phyloP scores from a whole-genome alignment of 1,284 basidiomycete species.

The Trichosporon ovoides region DNA sequence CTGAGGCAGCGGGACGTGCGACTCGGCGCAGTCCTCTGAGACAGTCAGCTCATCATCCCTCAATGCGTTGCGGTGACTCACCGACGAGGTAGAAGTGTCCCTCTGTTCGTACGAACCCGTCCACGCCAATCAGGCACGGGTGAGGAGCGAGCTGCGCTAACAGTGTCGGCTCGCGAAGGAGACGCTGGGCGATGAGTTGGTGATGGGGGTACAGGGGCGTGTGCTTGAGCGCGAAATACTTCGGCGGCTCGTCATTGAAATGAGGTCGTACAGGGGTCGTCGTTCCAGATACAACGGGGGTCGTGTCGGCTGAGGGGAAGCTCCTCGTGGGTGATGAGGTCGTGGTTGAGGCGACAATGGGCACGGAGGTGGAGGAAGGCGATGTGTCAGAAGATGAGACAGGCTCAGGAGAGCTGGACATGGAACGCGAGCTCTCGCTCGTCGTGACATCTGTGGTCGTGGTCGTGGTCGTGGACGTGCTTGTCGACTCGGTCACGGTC shows the following conservation, averaged over 20 bases:
- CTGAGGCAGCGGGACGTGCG: constrained; percentile 30
- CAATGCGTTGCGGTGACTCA: constrained; percentile 17
- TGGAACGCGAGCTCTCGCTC: no score
- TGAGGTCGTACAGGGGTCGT: background rate
- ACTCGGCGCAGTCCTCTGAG: constrained; percentile 37
- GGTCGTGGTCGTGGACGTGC: background rate
- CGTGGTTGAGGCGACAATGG: background rate
- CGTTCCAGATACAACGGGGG: background rate
- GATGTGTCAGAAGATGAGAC: background rate
- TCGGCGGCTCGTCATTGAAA: background rate
- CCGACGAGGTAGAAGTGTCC: constrained; percentile 58
- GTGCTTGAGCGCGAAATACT: constrained; percentile 55
- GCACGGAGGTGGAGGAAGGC: background rate
- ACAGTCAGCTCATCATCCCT: no score
- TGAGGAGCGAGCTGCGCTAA: constrained; percentile 55
- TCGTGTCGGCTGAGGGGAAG: background rate
- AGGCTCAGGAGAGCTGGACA: background rate
- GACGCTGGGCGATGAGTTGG: constrained; percentile 54
- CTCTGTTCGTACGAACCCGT: constrained; percentile 54
- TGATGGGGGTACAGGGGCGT: constrained; percentile 57
- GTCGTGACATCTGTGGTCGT: background rate
- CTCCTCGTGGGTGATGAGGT: background rate
- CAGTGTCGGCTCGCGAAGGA: constrained; percentile 55
- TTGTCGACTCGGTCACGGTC: background rate
- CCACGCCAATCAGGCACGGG: constrained; percentile 55